Base-by-base conservation (phyloP, 202 grass and related monocot genomes). In the Schoenoplectus tabernaemontani region DNA sequence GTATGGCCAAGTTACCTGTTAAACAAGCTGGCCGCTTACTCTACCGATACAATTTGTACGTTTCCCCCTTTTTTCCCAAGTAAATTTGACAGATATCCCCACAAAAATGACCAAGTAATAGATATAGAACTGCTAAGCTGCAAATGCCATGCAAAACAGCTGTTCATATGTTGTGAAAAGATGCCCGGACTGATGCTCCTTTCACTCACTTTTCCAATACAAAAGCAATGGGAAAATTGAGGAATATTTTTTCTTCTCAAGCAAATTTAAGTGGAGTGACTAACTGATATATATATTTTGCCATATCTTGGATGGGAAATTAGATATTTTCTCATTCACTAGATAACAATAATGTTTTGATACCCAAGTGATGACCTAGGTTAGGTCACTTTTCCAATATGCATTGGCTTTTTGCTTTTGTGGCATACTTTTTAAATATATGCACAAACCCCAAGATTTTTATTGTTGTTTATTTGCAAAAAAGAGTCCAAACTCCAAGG, bases 31-130 rank as follows among this genome's bases (percentile, higher is more conserved):
- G 86, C 3, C 86, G 86, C 77, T 83, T 98, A 84, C 91, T 98
- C 78, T 98, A 98, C 82, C 83, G 95, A 83, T 98, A 98, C 73
- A 94, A 94, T 93, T 65, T 94, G 91, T 98, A 91, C 77, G 84
- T 66, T 74, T 74, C n/a, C 24, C 53, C 28, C 13, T n/a, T 10
- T 53, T 74, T 53, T 53, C 33, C 24, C 15, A 15, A 74, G 69
- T 28, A 24, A 53, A 46, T 74, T 70, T 73, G 44, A 73, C 44
- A 73, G 51, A 38, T 74, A 53, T 15, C 7, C 36, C 16, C 43
- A 53, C 2, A 54, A 53, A 51, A 17, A 19, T 32, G 15, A 32
- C 13, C 43, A 51, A 73, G 51, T 51, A 73, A 5, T 23, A 5
- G n/a, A 51, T 4, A 33, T 51, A 51, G 0, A 5, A 73, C 13